Percentiles rank a stretch among this genome's conserved stretches.
Conservation (phyloP, 2,329 filamentous ascomycete genomes). For the Alternaria sp. region DNA sequence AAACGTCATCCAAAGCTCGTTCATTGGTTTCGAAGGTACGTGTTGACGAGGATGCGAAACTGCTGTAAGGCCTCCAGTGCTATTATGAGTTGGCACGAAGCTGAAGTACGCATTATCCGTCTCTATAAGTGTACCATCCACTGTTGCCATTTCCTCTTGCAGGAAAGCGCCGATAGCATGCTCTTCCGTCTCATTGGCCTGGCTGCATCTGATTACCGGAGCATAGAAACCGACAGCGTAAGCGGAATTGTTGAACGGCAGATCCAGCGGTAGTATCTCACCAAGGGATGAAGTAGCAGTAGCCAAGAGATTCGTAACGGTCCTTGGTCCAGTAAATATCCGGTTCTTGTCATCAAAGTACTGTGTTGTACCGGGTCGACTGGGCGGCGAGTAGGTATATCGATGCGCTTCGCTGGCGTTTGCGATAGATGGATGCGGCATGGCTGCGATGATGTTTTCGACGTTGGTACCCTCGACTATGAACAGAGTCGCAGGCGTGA, state of each 20-base stretch:
- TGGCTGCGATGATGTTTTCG: not conserved
- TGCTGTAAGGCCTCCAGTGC: not conserved
- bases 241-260: not conserved
- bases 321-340: not conserved
- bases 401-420: not conserved
- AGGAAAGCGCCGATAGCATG: not conserved
- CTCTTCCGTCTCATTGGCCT: not conserved
- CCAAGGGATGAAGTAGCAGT: not conserved
- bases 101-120: not conserved
- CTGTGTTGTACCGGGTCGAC: not conserved
- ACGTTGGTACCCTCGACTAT: not conserved
- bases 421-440: not conserved
- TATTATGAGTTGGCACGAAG: not conserved
- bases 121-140: not conserved
- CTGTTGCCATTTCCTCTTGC: not conserved
- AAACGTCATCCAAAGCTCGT: constrained; percentile 22
- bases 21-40: not conserved
- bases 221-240: not conserved
- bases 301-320: not conserved
- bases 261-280: not conserved
- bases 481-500: not conserved
- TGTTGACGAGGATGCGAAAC: not conserved
- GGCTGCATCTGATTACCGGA: not conserved
- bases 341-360: not conserved
- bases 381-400: not conserved